Evolutionary conservation across 1,139 yeast genomes (phyloP), one percentile per base, ranked within the genome.

Genomic region (Suhomyces panamericanus): DNA sequence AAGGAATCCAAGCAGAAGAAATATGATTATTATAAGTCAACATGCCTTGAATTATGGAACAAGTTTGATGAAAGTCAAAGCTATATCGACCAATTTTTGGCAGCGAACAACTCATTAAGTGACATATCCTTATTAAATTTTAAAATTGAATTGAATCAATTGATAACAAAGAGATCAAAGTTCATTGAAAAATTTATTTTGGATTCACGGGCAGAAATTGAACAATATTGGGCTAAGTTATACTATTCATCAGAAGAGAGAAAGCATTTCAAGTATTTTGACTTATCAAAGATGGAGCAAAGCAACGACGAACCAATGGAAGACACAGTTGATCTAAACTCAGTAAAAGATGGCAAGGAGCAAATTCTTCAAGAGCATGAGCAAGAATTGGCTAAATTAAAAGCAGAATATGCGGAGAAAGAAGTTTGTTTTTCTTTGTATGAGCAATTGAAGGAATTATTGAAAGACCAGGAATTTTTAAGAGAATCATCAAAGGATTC

Each of bases 401-500:
- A 81, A 42, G 59, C 61, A 5, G 80, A 83, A 44, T 71, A 73
- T 42, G 72, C 69, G n/a, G 65, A 73, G 4, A 75, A 83, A 46
- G 73, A 73, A 47, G 83, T 84, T 0, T 71, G 88, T 9, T 63
- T 89, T 35, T 65, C 70, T 8, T 62, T 78, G 12, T 79, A 85
- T 35, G 72, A 77, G 4, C 79, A 78, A 43, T 76, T 87, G 50
- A 69, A 75, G 39, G 77, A 73, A 7, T 63, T 91, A 14, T 64
- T 81, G 31, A 66, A 70, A 16, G 96, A 89, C 55, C 85, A 85
- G 52, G 59, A 64, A 4, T 80, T 80, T 41, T 71, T 93, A 33
- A 82, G 75, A 38, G 85, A 81, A 51, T 81, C 95, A 5, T 78
- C 87, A 1, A 85, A 82, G 55, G 95, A 93, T 59, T 83, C 96